Evolutionary conservation across 495 filamentous ascomycete genomes (phyloP), one percentile per base, ranked within the genome.

Genomic region (Jackrogersella multiformis): DNA sequence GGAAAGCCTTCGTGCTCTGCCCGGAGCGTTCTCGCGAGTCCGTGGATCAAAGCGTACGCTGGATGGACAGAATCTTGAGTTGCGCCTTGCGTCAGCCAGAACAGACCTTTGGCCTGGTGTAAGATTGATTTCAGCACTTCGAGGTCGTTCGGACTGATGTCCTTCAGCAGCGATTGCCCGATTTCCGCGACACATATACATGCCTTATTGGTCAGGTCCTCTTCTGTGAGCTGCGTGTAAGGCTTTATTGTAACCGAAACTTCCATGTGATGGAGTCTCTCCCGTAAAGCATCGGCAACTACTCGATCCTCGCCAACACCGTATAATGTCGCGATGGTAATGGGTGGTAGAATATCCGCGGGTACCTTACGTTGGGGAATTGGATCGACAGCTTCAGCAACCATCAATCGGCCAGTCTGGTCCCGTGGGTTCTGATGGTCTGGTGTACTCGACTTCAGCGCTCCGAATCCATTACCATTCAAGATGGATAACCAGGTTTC

Each of bases 121-220:
- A 46, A n/a, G 10, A 46, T 26, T n/a, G 42, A 13, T 21, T 46
- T 46, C 21, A 46, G 21, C 10, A 26, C 5, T 46, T 46, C 21
- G 10, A 46, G 42, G 42, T 46, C 42, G n/a, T 46, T 12, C 21
- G 42, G 42, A 21, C 42, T 46, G 21, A 46, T 46, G 42, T 46
- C 42, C 5, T 46, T 46, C 20, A 46, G 23, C 5, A 46, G 21
- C 10, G 42, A 21, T 26, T 46, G 42, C 9, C 42, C 42, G 9
- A 46, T 46, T n/a, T 46, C 42, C 23, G 42, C 42, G 21, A 46
- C 42, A n/a, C 42, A 46, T 2, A 46, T 46, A 21, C 42, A 46
- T 26, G 42, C 21, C 6, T 46, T 46, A 26, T 26, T 5, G 3
- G 6, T 21, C 42, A 46, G 23, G 13, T 46, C 42, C 21, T 46